Evolutionary conservation across 495 filamentous ascomycete species (phyloP), one percentile per base, ranked within the genome.

Genomic region (Extremus antarcticus): DNA sequence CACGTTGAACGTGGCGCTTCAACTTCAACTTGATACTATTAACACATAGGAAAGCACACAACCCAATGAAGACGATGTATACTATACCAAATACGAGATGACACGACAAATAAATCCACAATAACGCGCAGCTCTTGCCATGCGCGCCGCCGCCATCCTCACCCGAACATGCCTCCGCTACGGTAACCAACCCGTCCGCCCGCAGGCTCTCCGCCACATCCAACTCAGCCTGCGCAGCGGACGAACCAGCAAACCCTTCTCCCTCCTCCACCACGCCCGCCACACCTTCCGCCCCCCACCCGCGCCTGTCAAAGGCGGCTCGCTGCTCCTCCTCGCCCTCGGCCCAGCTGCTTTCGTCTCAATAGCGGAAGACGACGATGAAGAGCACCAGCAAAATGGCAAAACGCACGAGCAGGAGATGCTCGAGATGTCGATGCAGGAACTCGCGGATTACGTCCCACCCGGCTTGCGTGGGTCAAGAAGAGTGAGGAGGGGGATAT

Each of bases 391-490:
- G 13, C 70, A 63, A 39, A 74, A 78, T 51, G 81, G 81, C 24
- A 79, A 82, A 61, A 94, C 88, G 2, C 75, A 77, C 29, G 90
- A 96, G 70, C 76, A 77, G 71, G 83, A 86, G 55, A 95, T 95
- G 89, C 78, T 95, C 20, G 79, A 88, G 63, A 80, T 76, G 3
- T 95, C 90, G 25, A 74, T 84, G 41, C 72, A 80, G 40, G 90
- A 95, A 68, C 78, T 94, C 25, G 75, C 74, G 53, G 86, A 85
- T 61, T 71, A 72, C 11, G 75, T 90, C 10, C 70, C 76, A 4
- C 78, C 83, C 1, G 71, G 82, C 59, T 73, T 83, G 46, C 73
- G 70, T 25, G 80, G 81, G 0, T 63, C 85, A 9, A 68, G 67
- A 15, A 76, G 78, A 43, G 45, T 81, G 20, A 66, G 75, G 41